Base-by-base conservation (phyloP, 805 yeast genomes). In the Vanderwaltozyma verrucispora region DNA sequence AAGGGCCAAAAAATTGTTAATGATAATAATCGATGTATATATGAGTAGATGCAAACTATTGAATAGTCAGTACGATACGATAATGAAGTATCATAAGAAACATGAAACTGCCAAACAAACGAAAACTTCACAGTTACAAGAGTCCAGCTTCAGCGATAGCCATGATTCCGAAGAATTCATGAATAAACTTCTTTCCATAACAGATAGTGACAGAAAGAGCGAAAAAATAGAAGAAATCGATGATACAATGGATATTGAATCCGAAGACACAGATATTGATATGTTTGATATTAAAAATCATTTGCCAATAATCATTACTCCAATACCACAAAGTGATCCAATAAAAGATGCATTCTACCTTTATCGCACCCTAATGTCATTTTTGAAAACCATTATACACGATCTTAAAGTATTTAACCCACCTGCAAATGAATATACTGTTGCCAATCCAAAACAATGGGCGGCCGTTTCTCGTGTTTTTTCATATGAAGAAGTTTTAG, bases 361-460 rank as follows among this genome's bases (percentile, higher is more conserved):
- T 23, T 86, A 87, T 71, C 75, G 89, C 46, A 87, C 95, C 4
- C 64, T 94, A 37, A 75, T 92, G 80, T 82, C 88, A 4, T 92
- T 92, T 54, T 65, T 92, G 51, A 86, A 88, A 55, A 84, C 96
- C 0, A 82, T 87, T 30, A 81, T 89, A 50, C 84, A 80, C 59
- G 95, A 95, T 3, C 66, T 94, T 46, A 87, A 86, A 54, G 77
- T 78, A 36, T 87, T 95, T 55, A 89, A 88, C 53, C 94, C 96
- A 1, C 81, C 89, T 2, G 80, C 94, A 0, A 58, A 55, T 17
- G 60, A 61, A n/a, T 67, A 67, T 10, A 69, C 74, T 13, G 76
- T 71, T 9, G 64, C 70, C 35, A 64, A 70, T 30, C 63, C 68
- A 4, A 74, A 70, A 38, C 68, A 69, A 28, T 89, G 96, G 96